Base-by-base conservation (phyloP, 805 yeast genomes). In the Nakazawaea wyomingensis region DNA sequence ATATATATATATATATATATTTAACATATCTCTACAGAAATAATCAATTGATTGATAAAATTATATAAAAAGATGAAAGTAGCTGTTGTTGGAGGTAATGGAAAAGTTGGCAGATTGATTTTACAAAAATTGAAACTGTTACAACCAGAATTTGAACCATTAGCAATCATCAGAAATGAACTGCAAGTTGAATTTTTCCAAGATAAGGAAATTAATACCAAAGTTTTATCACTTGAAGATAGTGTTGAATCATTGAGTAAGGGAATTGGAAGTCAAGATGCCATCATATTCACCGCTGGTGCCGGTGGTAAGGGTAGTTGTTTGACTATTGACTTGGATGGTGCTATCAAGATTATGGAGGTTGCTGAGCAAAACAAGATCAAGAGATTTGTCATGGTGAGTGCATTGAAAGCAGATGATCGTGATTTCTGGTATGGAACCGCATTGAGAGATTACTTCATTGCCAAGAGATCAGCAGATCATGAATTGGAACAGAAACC, bases 381-480 rank as follows among this genome's bases (percentile, higher is more conserved):
- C 22, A 56, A 64, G 39, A 64, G 82, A 48, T 72, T 70, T 48
- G 51, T 80, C 17, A 55, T 79, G 40, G 72, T 80, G 4, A 76
- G 83, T 55, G 84, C 82, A 2, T 53, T 76, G 21, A 68, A 70
- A 45, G 75, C 84, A 1, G 70, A 69, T n/a, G 67, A 72, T 42
- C 65, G 82, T 27, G 69, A 62, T 4, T 61, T 64, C 43, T 69
- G 74, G 68, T 63, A 62, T 50, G 54, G 59, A 21, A 52, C 65
- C 10, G 52, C 68, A 6, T 51, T 74, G 33, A 57, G 70, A 44
- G 57, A 72, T 21, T 80, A 80, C 59, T 80, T 69, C 50, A 75
- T 76, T 45, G 80, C 83, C 11, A 80, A 80, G 59, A 73, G 72
- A 51, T 76, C 76, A 42, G 83, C 85, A 4, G 86, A 80, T 53